Evolutionary conservation across 2,329 filamentous ascomycete genomes (phyloP).

Genomic region (Diaporthe longicolla): DNA sequence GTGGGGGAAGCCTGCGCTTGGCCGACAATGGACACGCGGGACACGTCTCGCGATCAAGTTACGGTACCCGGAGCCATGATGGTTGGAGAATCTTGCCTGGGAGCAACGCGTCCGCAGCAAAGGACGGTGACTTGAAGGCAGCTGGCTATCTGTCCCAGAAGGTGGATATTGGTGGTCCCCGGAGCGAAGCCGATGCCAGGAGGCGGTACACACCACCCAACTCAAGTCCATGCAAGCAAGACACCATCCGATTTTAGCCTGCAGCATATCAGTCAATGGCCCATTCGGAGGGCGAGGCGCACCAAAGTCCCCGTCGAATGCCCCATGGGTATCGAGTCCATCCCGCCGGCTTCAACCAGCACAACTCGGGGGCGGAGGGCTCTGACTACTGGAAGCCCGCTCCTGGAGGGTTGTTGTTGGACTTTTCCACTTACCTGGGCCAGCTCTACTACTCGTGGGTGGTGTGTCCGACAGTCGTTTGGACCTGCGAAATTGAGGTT

Average conservation of each 20-base stretch:
- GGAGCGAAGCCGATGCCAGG: neutral
- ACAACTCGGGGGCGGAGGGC: neutral
- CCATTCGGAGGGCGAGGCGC: conserved; percentile 25
- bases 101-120: neutral
- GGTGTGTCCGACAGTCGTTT: neutral
- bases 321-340: neutral
- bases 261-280: neutral
- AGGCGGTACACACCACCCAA: too few species aligned
- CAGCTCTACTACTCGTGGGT: neutral
- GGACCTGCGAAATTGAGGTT: neutral
- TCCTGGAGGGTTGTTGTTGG: neutral
- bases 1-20: neutral
- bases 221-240: neutral
- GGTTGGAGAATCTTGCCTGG: too few species aligned
- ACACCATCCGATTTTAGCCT: neutral
- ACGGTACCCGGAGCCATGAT: neutral
- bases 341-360: conserved; percentile 13
- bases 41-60: neutral
- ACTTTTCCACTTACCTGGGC: too few species aligned
- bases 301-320: neutral
- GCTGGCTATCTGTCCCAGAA: neutral
- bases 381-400: neutral
- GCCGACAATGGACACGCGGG: neutral
- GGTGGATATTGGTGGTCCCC: neutral
- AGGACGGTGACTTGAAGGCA: neutral